These are phyloP conservation scores for Ogataea glucozyma DNA, from an alignment of 805 yeast genomes.

Conservation along the genomic window DNA sequence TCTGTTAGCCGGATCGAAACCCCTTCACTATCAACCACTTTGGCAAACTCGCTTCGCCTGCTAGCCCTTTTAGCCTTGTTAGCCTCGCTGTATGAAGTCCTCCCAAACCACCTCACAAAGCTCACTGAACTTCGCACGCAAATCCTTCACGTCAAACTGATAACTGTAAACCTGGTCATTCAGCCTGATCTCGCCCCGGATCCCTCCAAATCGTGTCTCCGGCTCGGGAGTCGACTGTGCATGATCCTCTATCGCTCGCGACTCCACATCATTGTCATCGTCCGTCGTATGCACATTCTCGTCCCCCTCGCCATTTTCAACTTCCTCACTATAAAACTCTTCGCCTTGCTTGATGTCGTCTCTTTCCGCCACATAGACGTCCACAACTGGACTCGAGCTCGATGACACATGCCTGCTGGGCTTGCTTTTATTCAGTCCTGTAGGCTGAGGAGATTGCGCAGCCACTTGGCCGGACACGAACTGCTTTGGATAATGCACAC, in stretches of 20 bases:
- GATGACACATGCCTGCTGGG: neutral
- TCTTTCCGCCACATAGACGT: conserved; percentile 8
- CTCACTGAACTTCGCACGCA: conserved; percentile 21
- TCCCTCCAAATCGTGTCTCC: neutral
- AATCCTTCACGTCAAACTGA: conserved; percentile 22
- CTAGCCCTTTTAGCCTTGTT: too few relatives aligned
- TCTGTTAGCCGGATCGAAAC: too few relatives aligned
- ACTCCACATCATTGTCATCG: conserved; percentile 22
- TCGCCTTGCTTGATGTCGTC: conserved; percentile 6
- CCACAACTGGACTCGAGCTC: conserved; percentile 13
- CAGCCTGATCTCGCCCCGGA: conserved; percentile 24
- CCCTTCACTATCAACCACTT: too few relatives aligned
- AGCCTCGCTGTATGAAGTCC: conserved; percentile 12
- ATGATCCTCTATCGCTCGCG: conserved; percentile 28
- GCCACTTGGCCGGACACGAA: too few relatives aligned
- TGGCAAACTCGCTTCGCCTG: too few relatives aligned
- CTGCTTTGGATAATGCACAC: neutral
- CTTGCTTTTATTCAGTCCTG: too few relatives aligned
- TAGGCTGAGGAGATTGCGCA: too few relatives aligned
- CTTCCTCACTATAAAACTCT: conserved; percentile 2
- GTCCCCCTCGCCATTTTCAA: too few relatives aligned
- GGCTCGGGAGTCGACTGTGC: conserved; percentile 16
- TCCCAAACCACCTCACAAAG: conserved; percentile 27
- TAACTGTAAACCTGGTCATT: conserved; percentile 24
- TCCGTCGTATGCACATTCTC: conserved; percentile 12